Conservation (phyloP, 192 early-diverging fungal species). For the Jimgerdemannia flammicorona region DNA sequence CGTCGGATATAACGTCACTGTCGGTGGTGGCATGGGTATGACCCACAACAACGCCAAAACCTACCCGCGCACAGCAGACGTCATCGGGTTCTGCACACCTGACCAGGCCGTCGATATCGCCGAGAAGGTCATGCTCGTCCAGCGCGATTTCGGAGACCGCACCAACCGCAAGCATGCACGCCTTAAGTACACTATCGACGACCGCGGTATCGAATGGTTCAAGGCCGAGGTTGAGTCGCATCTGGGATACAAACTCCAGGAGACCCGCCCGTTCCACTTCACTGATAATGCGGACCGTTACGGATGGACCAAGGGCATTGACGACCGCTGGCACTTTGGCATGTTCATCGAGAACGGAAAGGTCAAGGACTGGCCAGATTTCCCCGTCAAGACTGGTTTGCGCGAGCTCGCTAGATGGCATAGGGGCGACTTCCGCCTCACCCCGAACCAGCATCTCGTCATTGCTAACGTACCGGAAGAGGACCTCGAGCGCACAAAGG, state of each 20-base stretch:
- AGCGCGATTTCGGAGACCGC: slow-evolving; percentile 94
- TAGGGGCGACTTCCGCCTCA: slow-evolving; percentile 78
- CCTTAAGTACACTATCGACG: slow-evolving; percentile 98
- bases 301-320: slow-evolving; percentile 78
- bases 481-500: slow-evolving; percentile 67
- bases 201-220: slow-evolving; percentile 92
- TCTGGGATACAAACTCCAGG: slow-evolving; percentile 68
- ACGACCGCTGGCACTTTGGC: slow-evolving; percentile 76
- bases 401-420: slow-evolving; percentile 73
- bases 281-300: slow-evolving; percentile 90
- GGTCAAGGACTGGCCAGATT: slow-evolving; percentile 76
- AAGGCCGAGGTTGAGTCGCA: slow-evolving; percentile 77
- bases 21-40: slow-evolving; percentile 98
- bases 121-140: slow-evolving; percentile 88
- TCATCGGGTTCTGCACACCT: slow-evolving; percentile 77
- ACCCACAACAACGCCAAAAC: slow-evolving; percentile 98
- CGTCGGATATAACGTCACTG: slow-evolving; percentile 89
- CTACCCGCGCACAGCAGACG: slow-evolving; percentile 79
- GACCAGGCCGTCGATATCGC: slow-evolving; percentile 78
- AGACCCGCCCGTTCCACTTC: slow-evolving; percentile 73
- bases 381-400: slow-evolving; percentile 71
- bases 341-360: slow-evolving; percentile 93
- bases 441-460: slow-evolving; percentile 92
- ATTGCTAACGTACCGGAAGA: slow-evolving; percentile 71
- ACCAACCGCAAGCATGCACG: slow-evolving; percentile 98